Base-by-base conservation (phyloP, 148 eudicot genomes). In the Diospyros kaki region DNA sequence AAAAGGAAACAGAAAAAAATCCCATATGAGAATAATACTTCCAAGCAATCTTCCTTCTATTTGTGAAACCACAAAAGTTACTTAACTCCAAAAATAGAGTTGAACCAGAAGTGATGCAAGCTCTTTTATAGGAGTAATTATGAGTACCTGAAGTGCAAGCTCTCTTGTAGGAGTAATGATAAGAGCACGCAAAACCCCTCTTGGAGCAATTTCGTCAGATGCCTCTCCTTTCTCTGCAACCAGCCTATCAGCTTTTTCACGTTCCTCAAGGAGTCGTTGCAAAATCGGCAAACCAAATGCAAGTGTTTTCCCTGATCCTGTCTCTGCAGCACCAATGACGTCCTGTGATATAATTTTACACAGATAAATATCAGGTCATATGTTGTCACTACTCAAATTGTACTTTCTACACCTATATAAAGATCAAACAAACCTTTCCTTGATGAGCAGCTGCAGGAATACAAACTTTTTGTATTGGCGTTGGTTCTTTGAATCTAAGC, bases 371-470 rank as follows among this genome's bases (percentile, higher is more conserved):
- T 52, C 59, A 74, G 50, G 62, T 70, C 72, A 58, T 60, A 69
- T 48, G 15, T 60, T 53, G 72, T 54, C 61, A 68, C 15, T 55
- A 43, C 46, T 61, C 18, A 72, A 38, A 28, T 28, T 28, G 28
- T 28, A 28, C 28, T 28, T 73, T 17, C 71, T 59, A 62, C 6
- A 14, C 9, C 51, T 39, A 13, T 46, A 55, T 69, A n/a, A 9
- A 7, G 8, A 72, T 14, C 50, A 77, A 50, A 75, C 85, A 74
- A 75, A 89, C 98, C 96, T 95, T 95, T 73, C 98, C 98, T 84
- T 92, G 96, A 84, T 95, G 98, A 75, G 98, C 98, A 56, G 89
- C 98, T 79, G 97, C 90, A 77, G 98, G 97, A 75, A 94, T 86
- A 68, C 98, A 94, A 71, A 91, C 94, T 83, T 84, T 92, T 78